phyloP scores from a whole-genome alignment of 129 eudicot genomes.

The Silybum marianum region DNA sequence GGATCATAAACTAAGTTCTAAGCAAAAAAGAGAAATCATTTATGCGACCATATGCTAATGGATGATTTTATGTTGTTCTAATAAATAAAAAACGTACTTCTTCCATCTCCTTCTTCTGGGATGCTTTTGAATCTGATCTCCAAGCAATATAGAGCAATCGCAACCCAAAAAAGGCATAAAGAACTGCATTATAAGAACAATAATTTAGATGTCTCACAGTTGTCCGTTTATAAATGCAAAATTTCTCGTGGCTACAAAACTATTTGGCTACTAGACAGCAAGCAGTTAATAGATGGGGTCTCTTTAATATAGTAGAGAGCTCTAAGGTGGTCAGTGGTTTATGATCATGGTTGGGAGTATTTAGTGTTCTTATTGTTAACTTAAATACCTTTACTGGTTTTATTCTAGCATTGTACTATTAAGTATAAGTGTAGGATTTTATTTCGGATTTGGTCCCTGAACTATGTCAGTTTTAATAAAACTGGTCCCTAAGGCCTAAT shows the following conservation, averaged over 20 bases:
- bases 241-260: not conserved
- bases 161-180: constrained; percentile 85
- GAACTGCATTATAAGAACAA: constrained; percentile 61
- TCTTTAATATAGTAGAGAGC: not conserved
- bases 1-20: no score
- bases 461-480: no score
- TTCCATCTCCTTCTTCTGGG: constrained; percentile 93
- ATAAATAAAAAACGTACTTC: constrained; percentile 56
- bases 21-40: not conserved
- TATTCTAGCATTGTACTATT: not conserved
- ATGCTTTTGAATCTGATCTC: constrained; percentile 90
- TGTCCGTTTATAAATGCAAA: not conserved
- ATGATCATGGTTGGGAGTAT: not conserved
- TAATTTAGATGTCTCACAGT: constrained; percentile 5
- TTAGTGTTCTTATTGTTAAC: not conserved
- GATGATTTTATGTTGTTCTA: not conserved
- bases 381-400: not conserved
- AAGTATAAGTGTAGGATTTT: not conserved
- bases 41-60: not conserved
- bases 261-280: not conserved
- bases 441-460: not conserved
- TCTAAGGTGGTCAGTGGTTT: not conserved
- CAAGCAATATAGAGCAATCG: constrained; percentile 96
- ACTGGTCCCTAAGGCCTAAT: no score
- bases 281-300: not conserved